Conservation (phyloP, 2,329 filamentous ascomycete genomes). For the Paecilomyces variotii region DNA sequence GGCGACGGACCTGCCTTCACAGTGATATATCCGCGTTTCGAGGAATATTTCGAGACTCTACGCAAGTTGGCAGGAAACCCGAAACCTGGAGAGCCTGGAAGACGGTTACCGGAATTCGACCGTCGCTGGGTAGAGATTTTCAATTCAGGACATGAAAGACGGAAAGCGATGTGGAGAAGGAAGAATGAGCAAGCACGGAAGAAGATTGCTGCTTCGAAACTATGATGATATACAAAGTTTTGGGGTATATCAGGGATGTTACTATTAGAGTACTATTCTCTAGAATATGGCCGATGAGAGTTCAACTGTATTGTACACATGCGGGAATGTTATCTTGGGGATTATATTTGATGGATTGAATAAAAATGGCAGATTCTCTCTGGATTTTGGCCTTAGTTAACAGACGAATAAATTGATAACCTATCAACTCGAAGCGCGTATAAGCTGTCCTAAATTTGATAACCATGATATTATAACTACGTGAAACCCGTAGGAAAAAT, state of each 20-base stretch:
- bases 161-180: constrained; percentile 52
- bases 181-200: constrained; percentile 33
- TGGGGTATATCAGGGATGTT: background rate
- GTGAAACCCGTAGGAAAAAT: too few relatives aligned
- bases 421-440: too few relatives aligned
- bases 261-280: background rate
- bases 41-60: constrained; percentile 55
- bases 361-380: too few relatives aligned
- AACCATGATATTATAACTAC: too few relatives aligned
- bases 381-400: too few relatives aligned
- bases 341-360: too few relatives aligned
- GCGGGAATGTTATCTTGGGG: background rate
- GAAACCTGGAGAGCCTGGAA: constrained; percentile 27
- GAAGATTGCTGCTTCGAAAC: background rate
- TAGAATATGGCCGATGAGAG: background rate
- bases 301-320: background rate
- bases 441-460: too few relatives aligned
- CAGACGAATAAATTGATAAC: too few relatives aligned
- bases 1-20: constrained; percentile 53
- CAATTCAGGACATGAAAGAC: constrained; percentile 46
- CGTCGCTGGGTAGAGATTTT: constrained; percentile 38
- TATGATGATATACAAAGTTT: background rate
- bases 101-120: constrained; percentile 37
- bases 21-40: constrained; percentile 54
- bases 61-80: constrained; percentile 37